phyloP scores from a whole-genome alignment of 2,329 filamentous ascomycete species.

The Aspergillus hiratsukae region DNA sequence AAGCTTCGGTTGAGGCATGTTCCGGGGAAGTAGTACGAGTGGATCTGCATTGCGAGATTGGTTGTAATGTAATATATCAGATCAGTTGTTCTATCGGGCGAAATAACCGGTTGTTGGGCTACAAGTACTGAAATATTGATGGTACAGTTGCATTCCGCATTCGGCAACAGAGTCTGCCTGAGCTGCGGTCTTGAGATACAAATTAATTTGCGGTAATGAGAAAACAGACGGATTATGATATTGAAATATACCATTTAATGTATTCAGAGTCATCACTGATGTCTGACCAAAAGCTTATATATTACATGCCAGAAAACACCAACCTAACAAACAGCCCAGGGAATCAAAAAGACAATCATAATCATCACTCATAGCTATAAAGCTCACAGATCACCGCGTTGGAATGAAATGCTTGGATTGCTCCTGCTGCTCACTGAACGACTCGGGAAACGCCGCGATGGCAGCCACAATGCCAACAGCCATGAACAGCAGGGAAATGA shows the following conservation, averaged over 20 bases:
- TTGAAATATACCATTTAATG: no score
- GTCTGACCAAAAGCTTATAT: not conserved
- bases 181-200: no score
- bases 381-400: slow-evolving; percentile 25
- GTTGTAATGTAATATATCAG: not conserved
- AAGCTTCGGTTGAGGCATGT: not conserved
- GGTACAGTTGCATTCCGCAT: not conserved
- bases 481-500: slow-evolving; percentile 70
- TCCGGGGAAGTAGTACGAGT: not conserved
- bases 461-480: slow-evolving; percentile 68
- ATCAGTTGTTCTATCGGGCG: no score
- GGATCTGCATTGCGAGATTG: not conserved
- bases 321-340: not conserved
- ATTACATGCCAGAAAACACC: not conserved
- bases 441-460: slow-evolving; percentile 70
- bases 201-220: no score
- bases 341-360: not conserved
- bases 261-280: no score
- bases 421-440: slow-evolving; percentile 62
- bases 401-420: slow-evolving; percentile 65
- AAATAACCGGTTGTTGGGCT: not conserved
- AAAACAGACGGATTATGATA: no score
- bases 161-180: not conserved
- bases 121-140: no score
- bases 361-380: not conserved